Conservation (phyloP, 2,329 filamentous ascomycete genomes). For the Alternaria tenuissima region DNA sequence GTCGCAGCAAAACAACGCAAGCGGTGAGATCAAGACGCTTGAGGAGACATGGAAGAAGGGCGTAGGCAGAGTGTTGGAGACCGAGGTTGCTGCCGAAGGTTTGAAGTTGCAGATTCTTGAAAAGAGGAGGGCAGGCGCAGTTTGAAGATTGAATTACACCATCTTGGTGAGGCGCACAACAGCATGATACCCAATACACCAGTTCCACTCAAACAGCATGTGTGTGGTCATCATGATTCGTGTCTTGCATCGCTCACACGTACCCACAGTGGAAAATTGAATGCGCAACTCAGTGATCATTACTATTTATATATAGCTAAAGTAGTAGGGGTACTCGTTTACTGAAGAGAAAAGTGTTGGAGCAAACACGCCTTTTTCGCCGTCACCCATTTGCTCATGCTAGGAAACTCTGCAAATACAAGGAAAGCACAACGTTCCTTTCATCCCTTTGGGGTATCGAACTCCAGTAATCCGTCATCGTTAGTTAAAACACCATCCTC, state of each 20-base stretch:
- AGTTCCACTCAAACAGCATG: neutral
- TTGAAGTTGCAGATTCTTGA: conserved; percentile 58
- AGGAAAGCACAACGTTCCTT: neutral
- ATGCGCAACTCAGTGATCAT: neutral
- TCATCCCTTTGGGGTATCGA: conserved; percentile 5
- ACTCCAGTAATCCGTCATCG: conserved; percentile 1
- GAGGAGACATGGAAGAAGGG: conserved; percentile 83
- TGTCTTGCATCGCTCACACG: neutral
- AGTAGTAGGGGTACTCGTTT: conserved; percentile 3
- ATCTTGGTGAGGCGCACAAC: neutral
- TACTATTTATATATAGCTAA: conserved; percentile 3
- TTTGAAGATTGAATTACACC: conserved; percentile 22
- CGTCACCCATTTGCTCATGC: neutral
- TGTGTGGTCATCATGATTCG: neutral
- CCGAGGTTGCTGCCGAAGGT: conserved; percentile 81
- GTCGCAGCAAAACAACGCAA: conserved; percentile 72
- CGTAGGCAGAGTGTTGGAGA: conserved; percentile 82
- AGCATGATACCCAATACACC: conserved; percentile 16
- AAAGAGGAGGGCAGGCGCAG: conserved; percentile 44
- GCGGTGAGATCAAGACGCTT: conserved; percentile 74
- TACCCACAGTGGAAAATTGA: neutral
- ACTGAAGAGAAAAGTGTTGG: neutral
- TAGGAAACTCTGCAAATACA: neutral
- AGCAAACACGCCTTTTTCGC: neutral
- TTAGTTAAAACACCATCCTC: neutral